Evolutionary conservation across 2,329 filamentous ascomycete genomes (phyloP).

Genomic region (Botrytis squamosa): DNA sequence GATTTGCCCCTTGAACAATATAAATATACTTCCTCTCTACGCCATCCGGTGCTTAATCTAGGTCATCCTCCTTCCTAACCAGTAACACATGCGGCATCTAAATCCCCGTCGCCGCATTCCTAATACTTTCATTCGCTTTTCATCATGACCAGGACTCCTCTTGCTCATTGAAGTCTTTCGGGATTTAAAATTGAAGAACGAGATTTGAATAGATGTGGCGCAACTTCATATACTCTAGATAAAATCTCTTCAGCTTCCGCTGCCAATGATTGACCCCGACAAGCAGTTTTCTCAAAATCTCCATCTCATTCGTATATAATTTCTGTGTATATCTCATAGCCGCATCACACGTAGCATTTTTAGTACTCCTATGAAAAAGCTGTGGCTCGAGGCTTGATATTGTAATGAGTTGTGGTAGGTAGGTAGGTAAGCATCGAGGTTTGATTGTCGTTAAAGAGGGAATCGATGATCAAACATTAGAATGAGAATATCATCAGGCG

Average conservation of each 20-base stretch:
- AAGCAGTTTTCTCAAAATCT: neutral
- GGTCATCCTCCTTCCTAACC: neutral
- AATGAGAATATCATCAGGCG: neutral
- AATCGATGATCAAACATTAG: neutral
- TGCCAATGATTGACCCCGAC: neutral
- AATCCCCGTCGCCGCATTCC: neutral
- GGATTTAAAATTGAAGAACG: neutral
- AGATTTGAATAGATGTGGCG: neutral
- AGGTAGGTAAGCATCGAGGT: neutral
- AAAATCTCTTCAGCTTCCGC: neutral
- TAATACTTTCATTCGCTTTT: neutral
- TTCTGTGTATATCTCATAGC: neutral
- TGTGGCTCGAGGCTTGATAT: neutral
- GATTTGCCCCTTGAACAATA: neutral
- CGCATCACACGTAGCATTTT: neutral
- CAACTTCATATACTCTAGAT: neutral
- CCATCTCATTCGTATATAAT: neutral
- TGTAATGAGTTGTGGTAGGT: neutral
- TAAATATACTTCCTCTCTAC: neutral
- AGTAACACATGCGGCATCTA: neutral
- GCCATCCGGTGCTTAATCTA: neutral
- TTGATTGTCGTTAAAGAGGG: neutral
- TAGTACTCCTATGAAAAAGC: neutral
- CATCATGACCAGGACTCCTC: neutral
- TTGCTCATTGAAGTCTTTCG: accelerated